Evolutionary conservation across 768 basidiomycete genomes (phyloP).

Genomic region (Phanerodontia chrysosporium): DNA sequence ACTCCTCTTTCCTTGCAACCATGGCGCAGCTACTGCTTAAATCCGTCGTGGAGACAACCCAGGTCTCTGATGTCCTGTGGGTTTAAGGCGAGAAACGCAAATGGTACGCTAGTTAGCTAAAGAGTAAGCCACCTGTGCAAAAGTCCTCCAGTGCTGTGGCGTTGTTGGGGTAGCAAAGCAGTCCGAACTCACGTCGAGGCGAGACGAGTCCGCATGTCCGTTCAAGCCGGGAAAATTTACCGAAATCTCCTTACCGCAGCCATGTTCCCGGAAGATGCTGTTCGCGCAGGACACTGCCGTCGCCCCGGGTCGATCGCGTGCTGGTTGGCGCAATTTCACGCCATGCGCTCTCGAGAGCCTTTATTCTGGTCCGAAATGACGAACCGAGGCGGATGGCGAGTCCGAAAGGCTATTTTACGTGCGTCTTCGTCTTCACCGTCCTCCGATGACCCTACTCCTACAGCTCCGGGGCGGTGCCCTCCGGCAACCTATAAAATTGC

Average conservation of each 20-base stretch:
- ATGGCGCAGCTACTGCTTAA: no score
- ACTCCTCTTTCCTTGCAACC: no score
- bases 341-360: neutral
- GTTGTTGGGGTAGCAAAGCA: no score
- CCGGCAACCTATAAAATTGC: neutral
- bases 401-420: neutral
- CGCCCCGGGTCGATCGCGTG: constrained; percentile 7
- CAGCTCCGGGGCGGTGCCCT: neutral
- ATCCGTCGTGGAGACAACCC: no score
- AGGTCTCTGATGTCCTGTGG: no score
- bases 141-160: no score
- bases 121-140: no score
- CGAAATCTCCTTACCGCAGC: neutral
- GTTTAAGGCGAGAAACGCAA: no score
- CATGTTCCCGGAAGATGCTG: neutral
- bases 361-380: neutral
- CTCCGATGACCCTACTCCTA: neutral
- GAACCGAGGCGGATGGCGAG: neutral
- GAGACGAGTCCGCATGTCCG: no score
- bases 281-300: neutral
- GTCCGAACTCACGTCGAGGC: no score
- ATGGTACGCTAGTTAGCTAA: no score
- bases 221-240: no score
- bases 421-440: neutral
- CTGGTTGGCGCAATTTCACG: constrained; percentile 12